Conservation (phyloP, 108 stramenopile genomes). For the Mediolabrus comicus region DNA sequence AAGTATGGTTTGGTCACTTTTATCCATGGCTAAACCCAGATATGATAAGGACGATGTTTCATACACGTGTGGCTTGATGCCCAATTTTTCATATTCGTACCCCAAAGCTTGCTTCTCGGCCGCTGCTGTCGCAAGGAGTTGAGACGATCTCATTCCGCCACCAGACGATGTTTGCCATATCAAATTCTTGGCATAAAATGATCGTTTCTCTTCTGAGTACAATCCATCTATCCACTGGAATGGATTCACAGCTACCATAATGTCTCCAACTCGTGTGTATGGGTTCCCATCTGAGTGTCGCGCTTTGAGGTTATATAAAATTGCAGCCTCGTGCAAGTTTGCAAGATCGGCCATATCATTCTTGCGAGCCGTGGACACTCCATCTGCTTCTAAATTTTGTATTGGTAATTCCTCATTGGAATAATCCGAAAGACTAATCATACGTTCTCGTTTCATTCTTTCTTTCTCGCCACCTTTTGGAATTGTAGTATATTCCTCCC, state of each 20-base stretch:
- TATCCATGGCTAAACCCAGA: constrained; percentile 54
- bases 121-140: constrained; percentile 33
- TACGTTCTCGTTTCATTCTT: constrained; percentile 40
- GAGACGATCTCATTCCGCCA: not conserved
- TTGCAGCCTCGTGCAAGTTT: constrained; percentile 95
- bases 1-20: constrained; percentile 72
- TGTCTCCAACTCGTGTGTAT: constrained; percentile 91
- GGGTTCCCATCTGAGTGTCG: constrained; percentile 65
- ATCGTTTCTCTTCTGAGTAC: constrained; percentile 59
- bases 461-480: not conserved
- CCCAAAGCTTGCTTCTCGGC: constrained; percentile 57
- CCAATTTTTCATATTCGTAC: constrained; percentile 45
- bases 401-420: constrained; percentile 52
- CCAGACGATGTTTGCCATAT: constrained; percentile 54
- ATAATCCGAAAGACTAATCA: constrained; percentile 59
- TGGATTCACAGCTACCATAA: constrained; percentile 92
- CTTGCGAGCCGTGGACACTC: constrained; percentile 37
- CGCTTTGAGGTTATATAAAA: constrained; percentile 87
- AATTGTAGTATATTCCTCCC: constrained; percentile 57
- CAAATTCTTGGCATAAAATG: constrained; percentile 64
- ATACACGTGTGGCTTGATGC: constrained; percentile 76
- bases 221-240: constrained; percentile 84
- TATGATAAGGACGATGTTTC: constrained; percentile 77
- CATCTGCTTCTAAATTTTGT: constrained; percentile 65
- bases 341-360: constrained; percentile 89